These are phyloP conservation scores for Myriosclerotinia duriaeana DNA, from an alignment of 2,329 filamentous ascomycete species.

Conservation along the genomic window DNA sequence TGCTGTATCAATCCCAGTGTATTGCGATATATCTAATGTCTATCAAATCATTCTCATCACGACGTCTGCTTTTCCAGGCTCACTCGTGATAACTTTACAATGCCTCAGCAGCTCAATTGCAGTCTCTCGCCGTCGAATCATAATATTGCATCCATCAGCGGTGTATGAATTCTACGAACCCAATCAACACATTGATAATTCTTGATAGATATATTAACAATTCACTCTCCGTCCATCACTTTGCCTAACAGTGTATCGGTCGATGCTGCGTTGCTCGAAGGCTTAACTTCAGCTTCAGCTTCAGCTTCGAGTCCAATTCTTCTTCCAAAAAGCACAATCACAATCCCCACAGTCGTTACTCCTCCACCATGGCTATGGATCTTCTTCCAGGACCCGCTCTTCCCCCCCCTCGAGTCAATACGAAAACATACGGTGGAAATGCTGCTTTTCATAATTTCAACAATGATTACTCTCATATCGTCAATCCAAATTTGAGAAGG, in stretches of 20 bases:
- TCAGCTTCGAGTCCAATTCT: neutral
- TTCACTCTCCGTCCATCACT: neutral
- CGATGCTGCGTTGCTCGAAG: neutral
- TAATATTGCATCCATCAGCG: neutral
- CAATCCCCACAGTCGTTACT: neutral
- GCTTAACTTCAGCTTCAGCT: neutral
- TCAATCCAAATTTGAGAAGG: slow-evolving; percentile 74
- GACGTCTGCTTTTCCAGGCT: neutral
- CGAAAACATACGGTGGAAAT: slow-evolving; percentile 59
- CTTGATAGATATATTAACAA: neutral
- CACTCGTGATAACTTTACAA: neutral
- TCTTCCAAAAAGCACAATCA: neutral
- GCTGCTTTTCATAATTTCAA: slow-evolving; percentile 70
- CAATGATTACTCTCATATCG: slow-evolving; percentile 54
- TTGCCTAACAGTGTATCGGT: neutral
- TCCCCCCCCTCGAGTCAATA: slow-evolving; percentile 13
- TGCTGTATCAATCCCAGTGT: neutral
- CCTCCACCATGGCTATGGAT: slow-evolving; percentile 28
- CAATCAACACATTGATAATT: neutral
- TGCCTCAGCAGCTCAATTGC: neutral
- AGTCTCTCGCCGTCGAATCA: neutral
- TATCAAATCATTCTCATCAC: neutral
- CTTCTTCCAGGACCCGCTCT: slow-evolving; percentile 33
- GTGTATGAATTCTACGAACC: neutral
- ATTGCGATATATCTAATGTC: neutral